Evolutionary conservation across 495 filamentous ascomycete genomes (phyloP).

Genomic region (Aspergillus funiculosus): DNA sequence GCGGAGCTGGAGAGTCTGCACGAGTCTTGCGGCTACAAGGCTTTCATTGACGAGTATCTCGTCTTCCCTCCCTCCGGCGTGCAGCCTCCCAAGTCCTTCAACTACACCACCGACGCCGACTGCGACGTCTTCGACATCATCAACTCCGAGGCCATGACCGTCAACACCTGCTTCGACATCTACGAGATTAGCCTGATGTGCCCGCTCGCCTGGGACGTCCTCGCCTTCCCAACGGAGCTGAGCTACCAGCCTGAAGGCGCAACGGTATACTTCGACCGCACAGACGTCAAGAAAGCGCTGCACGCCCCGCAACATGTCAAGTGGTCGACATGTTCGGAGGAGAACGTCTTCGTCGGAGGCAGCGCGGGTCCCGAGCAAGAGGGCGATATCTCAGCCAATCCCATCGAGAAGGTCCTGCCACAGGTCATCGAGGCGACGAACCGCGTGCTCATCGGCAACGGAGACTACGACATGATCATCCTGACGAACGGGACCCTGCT

Average conservation of each 20-base stretch:
- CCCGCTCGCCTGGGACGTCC: constrained; percentile 42
- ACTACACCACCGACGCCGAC: constrained; percentile 25
- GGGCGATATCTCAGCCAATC: constrained; percentile 38
- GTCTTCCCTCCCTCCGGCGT: constrained; percentile 46
- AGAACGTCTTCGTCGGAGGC: constrained; percentile 43
- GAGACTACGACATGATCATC: constrained; percentile 56
- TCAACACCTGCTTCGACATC: constrained; percentile 59
- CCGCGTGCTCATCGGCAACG: constrained; percentile 54
- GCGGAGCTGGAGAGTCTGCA: constrained; percentile 42
- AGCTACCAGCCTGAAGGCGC: constrained; percentile 38
- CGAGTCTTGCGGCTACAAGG: constrained; percentile 50
- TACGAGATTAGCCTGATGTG: constrained; percentile 49
- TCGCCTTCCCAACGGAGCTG: constrained; percentile 41
- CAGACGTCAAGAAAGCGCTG: constrained; percentile 53
- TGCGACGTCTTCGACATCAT: constrained; percentile 51
- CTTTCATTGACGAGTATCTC: constrained; percentile 51
- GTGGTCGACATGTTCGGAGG: constrained; percentile 39
- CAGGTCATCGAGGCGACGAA: constrained; percentile 58
- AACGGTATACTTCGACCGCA: constrained; percentile 52
- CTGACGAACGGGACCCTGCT: constrained; percentile 58
- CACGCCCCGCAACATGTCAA: constrained; percentile 44
- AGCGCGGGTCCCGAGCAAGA: constrained; percentile 29
- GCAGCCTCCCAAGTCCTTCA: constrained; percentile 35
- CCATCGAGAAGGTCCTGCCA: constrained; percentile 47
- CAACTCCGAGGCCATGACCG: constrained; percentile 37